Percentiles rank a stretch among this genome's conserved stretches.
Evolutionary conservation across 2,329 filamentous ascomycete species (phyloP).

Genomic region (Pseudocercospora fuligena): DNA sequence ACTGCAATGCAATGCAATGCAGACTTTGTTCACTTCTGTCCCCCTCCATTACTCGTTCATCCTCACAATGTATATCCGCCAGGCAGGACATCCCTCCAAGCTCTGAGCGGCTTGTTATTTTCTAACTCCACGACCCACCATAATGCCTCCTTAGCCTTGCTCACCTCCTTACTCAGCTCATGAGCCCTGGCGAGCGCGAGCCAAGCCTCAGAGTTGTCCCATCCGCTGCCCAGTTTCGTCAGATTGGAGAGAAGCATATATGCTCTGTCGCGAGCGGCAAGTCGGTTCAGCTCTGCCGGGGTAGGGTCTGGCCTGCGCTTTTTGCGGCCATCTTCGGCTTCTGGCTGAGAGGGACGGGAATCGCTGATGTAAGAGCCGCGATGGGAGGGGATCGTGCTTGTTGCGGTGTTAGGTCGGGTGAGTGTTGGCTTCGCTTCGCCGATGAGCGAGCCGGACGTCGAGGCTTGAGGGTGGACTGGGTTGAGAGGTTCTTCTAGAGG

Average conservation of each 20-base stretch:
- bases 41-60: not conserved
- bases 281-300: slow-evolving; percentile 74
- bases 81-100: slow-evolving; percentile 66
- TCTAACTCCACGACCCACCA: slow-evolving; percentile 99
- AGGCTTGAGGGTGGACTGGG: slow-evolving; percentile 36
- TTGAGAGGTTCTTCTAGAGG: slow-evolving; percentile 62
- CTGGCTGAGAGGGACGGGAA: slow-evolving; percentile 11
- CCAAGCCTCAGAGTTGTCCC: slow-evolving; percentile 95
- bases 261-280: slow-evolving; percentile 89
- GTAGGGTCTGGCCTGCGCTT: slow-evolving; percentile 46
- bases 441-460: slow-evolving; percentile 29
- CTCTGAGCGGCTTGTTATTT: slow-evolving; percentile 77
- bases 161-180: slow-evolving; percentile 81
- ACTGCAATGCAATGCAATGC: too few relatives aligned
- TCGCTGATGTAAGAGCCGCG: slow-evolving; percentile 24
- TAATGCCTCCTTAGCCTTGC: slow-evolving; percentile 88
- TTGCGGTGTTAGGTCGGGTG: slow-evolving; percentile 26
- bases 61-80: slow-evolving; percentile 36
- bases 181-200: slow-evolving; percentile 84
- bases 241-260: slow-evolving; percentile 80
- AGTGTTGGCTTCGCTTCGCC: slow-evolving; percentile 28
- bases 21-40: too few relatives aligned
- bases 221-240: slow-evolving; percentile 83
- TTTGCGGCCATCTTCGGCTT: slow-evolving; percentile 10
- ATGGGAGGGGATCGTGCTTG: slow-evolving; percentile 21